These are phyloP conservation scores for Marasmius fiardii DNA, from an alignment of 1,284 basidiomycete genomes.

Conservation along the genomic window DNA sequence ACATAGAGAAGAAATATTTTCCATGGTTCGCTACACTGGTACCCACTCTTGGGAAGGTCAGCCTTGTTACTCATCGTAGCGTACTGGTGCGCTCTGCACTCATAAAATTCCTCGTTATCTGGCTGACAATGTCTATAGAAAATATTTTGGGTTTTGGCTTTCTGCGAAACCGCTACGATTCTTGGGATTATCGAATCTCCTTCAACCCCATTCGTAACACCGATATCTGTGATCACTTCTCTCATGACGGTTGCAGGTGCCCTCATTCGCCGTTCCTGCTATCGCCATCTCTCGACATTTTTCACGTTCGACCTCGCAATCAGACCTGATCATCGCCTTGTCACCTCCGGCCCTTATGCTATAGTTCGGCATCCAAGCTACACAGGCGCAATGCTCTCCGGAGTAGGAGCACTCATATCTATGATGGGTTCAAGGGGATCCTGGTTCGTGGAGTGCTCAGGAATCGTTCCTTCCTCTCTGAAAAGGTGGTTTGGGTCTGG, in stretches of 20 bases:
- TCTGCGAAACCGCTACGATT: neutral
- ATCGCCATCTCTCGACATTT: neutral
- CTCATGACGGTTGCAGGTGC: slow-evolving; percentile 1
- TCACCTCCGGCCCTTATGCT: slow-evolving; percentile 3
- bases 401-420: neutral
- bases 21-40: neutral
- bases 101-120: neutral
- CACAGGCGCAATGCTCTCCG: neutral
- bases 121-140: neutral
- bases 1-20: neutral
- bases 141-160: neutral
- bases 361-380: slow-evolving; percentile 5
- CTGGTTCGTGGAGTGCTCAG: slow-evolving; percentile 1
- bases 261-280: neutral
- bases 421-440: neutral
- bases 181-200: neutral
- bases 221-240: neutral
- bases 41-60: neutral
- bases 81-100: neutral
- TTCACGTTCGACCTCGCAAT: slow-evolving; percentile 6
- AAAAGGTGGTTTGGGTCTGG: neutral
- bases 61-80: neutral
- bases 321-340: slow-evolving; percentile 1
- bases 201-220: neutral
- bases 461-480: neutral